These are phyloP conservation scores for Cyclotella choctawhatcheeana DNA, from an alignment of 108 stramenopile genomes.

Conservation along the genomic window DNA sequence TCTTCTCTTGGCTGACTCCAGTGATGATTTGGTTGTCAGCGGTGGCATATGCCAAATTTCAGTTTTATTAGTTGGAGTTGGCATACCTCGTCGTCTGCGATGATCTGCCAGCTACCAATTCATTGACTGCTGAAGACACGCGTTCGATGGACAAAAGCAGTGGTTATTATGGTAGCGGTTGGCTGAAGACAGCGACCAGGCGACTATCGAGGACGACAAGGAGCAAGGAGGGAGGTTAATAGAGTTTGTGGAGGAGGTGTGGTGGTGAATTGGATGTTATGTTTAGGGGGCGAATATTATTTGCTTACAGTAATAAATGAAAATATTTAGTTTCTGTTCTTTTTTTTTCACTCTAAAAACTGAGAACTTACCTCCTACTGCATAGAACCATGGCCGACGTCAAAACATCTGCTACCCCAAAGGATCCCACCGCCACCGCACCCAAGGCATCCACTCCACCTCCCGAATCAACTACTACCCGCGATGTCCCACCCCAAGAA, in stretches of 20 bases:
- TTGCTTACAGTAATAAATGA: too few relatives aligned
- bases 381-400: background rate
- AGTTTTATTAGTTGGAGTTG: background rate
- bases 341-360: background rate
- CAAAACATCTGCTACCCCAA: background rate
- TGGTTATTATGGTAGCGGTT: too few relatives aligned
- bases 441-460: background rate
- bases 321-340: too few relatives aligned
- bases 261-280: too few relatives aligned
- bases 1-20: background rate
- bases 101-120: background rate
- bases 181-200: too few relatives aligned
- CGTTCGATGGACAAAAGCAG: too few relatives aligned
- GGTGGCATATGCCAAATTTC: background rate
- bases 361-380: background rate
- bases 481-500: background rate
- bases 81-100: background rate
- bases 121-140: too few relatives aligned
- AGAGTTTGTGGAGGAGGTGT: too few relatives aligned
- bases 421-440: conserved; percentile 4
- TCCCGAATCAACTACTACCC: background rate
- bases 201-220: too few relatives aligned
- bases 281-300: too few relatives aligned
- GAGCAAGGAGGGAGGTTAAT: too few relatives aligned
- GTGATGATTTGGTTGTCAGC: background rate